phyloP scores from a whole-genome alignment of 352 stramenopile species.

The Lagenidium sp. region DNA sequence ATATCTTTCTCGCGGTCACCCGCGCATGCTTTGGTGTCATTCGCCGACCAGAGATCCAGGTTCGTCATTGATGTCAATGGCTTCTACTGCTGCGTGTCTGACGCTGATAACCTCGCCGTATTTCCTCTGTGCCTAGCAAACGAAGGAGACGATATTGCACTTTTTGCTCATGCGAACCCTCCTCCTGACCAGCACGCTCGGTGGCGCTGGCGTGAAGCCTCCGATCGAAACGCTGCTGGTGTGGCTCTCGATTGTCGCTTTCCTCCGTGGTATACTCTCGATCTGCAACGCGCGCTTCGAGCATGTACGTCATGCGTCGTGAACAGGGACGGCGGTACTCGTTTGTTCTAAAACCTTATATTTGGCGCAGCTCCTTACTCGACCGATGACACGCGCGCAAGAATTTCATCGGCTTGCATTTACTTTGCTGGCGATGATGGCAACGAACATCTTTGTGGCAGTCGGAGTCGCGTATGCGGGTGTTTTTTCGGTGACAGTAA shows the following conservation, averaged over 20 bases:
- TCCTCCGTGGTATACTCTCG: conserved; percentile 50
- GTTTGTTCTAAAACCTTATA: too few species aligned
- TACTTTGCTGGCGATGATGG: conserved; percentile 26
- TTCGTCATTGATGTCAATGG: too few species aligned
- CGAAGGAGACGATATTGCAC: conserved; percentile 71
- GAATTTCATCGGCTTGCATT: conserved; percentile 49
- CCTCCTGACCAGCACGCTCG: conserved; percentile 62
- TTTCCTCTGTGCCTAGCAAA: conserved; percentile 41
- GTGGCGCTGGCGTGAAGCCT: conserved; percentile 19
- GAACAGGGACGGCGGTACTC: too few species aligned
- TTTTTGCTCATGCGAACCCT: conserved; percentile 68
- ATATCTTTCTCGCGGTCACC: conserved; percentile 45
- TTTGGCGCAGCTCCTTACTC: conserved; percentile 32
- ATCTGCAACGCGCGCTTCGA: conserved; percentile 60
- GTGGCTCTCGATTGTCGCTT: conserved; percentile 52
- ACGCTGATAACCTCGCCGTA: too few species aligned
- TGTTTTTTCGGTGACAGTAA: conserved; percentile 40
- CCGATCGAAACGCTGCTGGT: conserved; percentile 43
- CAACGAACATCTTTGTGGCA: conserved; percentile 33
- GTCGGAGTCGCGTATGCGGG: conserved; percentile 21
- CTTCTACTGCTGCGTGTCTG: too few species aligned
- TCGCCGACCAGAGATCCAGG: conserved; percentile 43
- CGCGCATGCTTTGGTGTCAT: conserved; percentile 33
- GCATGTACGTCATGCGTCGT: conserved; percentile 35
- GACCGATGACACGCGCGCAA: conserved; percentile 41